Evolutionary conservation across 805 yeast genomes (phyloP).

Genomic region (Kregervanrija delftensis): DNA sequence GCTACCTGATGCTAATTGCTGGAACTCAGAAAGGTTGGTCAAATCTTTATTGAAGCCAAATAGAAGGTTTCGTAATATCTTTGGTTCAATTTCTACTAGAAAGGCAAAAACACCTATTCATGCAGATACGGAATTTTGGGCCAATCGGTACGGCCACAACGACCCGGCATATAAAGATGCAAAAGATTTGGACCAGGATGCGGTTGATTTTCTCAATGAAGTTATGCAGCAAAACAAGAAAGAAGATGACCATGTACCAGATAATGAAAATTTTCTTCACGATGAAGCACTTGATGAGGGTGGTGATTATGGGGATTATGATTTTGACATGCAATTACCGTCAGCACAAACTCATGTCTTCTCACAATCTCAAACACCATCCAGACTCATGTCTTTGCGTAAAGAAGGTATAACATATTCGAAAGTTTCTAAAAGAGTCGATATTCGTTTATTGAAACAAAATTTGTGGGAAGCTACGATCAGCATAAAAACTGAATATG

Average conservation of each 20-base stretch:
- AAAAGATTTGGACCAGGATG: constrained; percentile 20
- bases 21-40: constrained; percentile 61
- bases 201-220: constrained; percentile 8
- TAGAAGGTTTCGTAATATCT: constrained; percentile 12
- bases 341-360: background rate
- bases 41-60: constrained; percentile 63
- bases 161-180: constrained; percentile 23
- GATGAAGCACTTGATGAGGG: constrained; percentile 26
- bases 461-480: constrained; percentile 60
- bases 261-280: background rate
- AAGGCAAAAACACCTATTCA: constrained; percentile 7
- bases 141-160: constrained; percentile 41
- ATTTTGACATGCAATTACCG: constrained; percentile 6
- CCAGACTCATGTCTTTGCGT: background rate
- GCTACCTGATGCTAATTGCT: constrained; percentile 39
- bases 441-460: constrained; percentile 64
- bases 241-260: constrained; percentile 10
- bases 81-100: constrained; percentile 7
- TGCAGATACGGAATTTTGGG: constrained; percentile 70
- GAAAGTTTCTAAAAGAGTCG: constrained; percentile 70
- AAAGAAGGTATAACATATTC: constrained; percentile 53
- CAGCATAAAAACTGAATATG: constrained; percentile 5
- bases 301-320: constrained; percentile 22
- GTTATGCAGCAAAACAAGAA: constrained; percentile 8
- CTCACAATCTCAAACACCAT: constrained; percentile 1